Evolutionary conservation across 345 rosid species (phyloP).

Genomic region (Murraya koenigii): DNA sequence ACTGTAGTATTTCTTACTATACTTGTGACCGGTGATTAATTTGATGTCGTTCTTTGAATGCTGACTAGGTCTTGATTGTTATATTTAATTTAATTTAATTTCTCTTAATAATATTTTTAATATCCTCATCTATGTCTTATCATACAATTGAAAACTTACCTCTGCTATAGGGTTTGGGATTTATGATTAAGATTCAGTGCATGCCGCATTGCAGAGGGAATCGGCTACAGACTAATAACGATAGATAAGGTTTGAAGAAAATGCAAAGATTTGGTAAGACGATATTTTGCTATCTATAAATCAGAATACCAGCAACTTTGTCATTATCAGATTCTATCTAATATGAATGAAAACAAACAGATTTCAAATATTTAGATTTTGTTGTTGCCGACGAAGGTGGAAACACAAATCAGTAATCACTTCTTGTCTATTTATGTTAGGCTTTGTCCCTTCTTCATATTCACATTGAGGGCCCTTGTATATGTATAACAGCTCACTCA

Average conservation of each 20-base stretch:
- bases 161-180: slow-evolving; percentile 1
- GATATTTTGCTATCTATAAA: not conserved
- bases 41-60: no score
- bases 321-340: slow-evolving; percentile 13
- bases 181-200: not conserved
- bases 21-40: no score
- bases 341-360: slow-evolving; percentile 19
- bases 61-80: no score
- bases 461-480: slow-evolving; percentile 17
- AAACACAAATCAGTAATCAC: slow-evolving; percentile 6
- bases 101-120: not conserved
- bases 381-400: slow-evolving; percentile 30
- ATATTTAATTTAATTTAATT: not conserved
- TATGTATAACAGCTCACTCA: slow-evolving; percentile 28
- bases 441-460: slow-evolving; percentile 16
- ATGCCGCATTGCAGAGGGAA: slow-evolving; percentile 27
- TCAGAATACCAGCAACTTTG: slow-evolving; percentile 29
- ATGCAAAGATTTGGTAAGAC: slow-evolving; percentile 10
- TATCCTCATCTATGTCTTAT: not conserved
- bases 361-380: slow-evolving; percentile 43
- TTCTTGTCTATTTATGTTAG: slow-evolving; percentile 20
- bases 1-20: no score
- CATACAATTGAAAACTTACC: not conserved
- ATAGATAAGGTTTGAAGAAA: slow-evolving; percentile 19
- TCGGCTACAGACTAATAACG: slow-evolving; percentile 20